Base-by-base conservation (phyloP, 805 yeast species). In the Metschnikowia arizonensis region DNA sequence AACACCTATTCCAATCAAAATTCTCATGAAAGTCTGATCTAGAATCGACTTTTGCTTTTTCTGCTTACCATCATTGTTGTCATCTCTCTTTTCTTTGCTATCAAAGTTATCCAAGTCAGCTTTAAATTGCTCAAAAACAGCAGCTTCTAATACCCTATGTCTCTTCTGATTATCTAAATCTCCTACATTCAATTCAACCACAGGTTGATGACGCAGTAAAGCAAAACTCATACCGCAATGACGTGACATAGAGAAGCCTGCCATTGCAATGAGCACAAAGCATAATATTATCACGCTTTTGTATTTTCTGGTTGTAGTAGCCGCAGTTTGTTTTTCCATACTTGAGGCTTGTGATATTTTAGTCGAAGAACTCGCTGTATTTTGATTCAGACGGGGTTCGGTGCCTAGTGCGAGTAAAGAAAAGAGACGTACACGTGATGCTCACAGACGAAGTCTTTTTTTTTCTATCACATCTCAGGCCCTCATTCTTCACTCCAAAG, bases 1-100 rank as follows among this genome's bases (percentile, higher is more conserved):
- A 2, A 61, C 74, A 12, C 59, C 62, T 15, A 70, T 55, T 2
- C 62, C 74, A 39, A 71, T 57, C 32, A 60, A 58, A 12, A 69
- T 58, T 19, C 68, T 54, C 14, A 70, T 56, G 3, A 61, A 69
- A 1, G 50, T 40, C 9, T 47, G 48, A 14, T 49, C 48, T 43
- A 51, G 41, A 9, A 37, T 34, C 15, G 40, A 23, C n/a, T 28
- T 50, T 23, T 42, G 42, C 17, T 23, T 17, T n/a, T n/a, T 23
- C 21, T 32, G 5, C 23, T 32, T 17, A 21, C 45, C 46, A 15
- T 48, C 50, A 11, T 5, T 12, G n/a, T 11, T 17, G 32, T 36
- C 40, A 6, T 25, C 24, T 15, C 29, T 23, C 36, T 7, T 33
- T 33, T 33, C 36, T n/a, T 34, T 34, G 26, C 9, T 4, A 9